A percentile compares a stretch with the other conserved stretches of the same genome.
These are phyloP conservation scores for Lactifluus pinguis DNA, from an alignment of 768 basidiomycete species.

Conservation along the genomic window DNA sequence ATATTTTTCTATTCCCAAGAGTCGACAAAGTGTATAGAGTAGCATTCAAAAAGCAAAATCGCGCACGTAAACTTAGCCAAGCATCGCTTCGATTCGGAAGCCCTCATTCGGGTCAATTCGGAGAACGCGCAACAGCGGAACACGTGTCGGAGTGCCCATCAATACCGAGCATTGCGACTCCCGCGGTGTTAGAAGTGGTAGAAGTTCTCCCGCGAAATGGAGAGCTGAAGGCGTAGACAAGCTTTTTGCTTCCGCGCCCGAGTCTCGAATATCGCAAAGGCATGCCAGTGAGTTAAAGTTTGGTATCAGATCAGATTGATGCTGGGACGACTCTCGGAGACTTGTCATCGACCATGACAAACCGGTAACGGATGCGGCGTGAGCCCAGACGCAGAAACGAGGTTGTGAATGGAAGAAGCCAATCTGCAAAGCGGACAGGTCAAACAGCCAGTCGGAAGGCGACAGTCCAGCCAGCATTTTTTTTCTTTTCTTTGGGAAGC, in stretches of 20 bases:
- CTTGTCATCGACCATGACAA: not conserved
- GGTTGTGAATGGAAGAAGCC: not conserved
- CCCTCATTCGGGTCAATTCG: not conserved
- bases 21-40: not conserved
- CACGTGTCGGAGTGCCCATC: not conserved
- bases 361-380: not conserved
- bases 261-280: not conserved
- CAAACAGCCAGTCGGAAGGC: not conserved
- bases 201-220: not conserved
- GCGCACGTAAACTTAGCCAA: not conserved
- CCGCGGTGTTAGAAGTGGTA: slow-evolving; percentile 2
- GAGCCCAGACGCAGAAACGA: not conserved
- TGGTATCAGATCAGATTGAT: not conserved
- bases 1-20: not conserved
- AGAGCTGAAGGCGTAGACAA: not conserved
- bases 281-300: too few species aligned
- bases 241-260: not conserved
- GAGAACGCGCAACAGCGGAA: not conserved
- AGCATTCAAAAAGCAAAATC: not conserved
- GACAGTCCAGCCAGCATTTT: not conserved
- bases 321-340: not conserved
- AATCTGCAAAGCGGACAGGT: not conserved
- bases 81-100: not conserved
- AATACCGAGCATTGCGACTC: not conserved
- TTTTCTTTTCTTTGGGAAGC: too few species aligned